Base-by-base conservation (phyloP, 2,329 filamentous ascomycete genomes). In the Fusarium aywerte region DNA sequence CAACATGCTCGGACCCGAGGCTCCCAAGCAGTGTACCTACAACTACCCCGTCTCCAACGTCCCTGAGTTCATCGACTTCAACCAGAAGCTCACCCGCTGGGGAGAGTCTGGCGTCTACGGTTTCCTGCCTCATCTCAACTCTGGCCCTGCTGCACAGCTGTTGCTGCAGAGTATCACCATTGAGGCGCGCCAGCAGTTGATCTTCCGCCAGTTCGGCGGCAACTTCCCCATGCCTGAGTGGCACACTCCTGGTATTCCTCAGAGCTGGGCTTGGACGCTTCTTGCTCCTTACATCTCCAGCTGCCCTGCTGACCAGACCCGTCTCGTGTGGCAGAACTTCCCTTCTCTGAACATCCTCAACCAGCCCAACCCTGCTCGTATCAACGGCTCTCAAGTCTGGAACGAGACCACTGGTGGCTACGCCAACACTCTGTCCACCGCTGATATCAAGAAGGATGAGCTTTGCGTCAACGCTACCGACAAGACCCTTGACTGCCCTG, bases 281-380 rank as follows among this genome's bases (percentile, higher is more conserved):
- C 82, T 96, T 6, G 92, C 92, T 0, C 92, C 92, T 0, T 93
- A 93, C 78, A 94, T 96, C 76, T 89, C 87, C 33, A 89, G 84
- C 7, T 96, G 92, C 76, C 92, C 92, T 0, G 80, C 79, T 40
- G 87, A 90, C 75, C 88, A 90, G 69, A 95, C 91, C 1, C 87
- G 91, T 8, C 82, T 96, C 29, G 85, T 88, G 23, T 96, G 92
- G 92, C 90, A 95, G 76, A 96, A 96, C 81, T 94, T 92, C 80
- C 92, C 92, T 0, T 84, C 86, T 0, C 80, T 96, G 16, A 82
- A 85, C 69, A 83, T 96, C 48, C 80, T 90, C 29, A 94, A 95
- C 79, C 89, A 95, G 75, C 89, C 92, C 4, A 95, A 94, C 77
- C 85, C 89, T 21, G 88, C 87, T 60, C 87, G 90, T 25, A 81